A percentile compares a stretch with the other conserved stretches of the same genome.
Evolutionary conservation across 2,329 filamentous ascomycete species (phyloP).

Genomic region (Lasiodiplodia sp.): DNA sequence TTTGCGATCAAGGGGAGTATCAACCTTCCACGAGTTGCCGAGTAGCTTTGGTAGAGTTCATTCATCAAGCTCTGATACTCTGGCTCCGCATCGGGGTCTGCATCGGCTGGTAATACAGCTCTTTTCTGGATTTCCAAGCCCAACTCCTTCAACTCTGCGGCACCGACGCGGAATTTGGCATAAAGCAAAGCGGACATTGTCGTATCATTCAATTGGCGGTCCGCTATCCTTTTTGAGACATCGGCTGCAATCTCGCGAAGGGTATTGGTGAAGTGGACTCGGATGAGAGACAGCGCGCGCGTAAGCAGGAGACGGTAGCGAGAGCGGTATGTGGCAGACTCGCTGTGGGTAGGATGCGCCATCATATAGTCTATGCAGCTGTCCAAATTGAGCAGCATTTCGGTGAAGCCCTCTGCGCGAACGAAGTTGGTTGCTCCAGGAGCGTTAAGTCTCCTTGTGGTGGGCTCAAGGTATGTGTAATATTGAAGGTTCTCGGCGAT

Average conservation of each 20-base stretch:
- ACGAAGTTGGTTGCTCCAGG: constrained; percentile 88
- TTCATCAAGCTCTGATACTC: constrained; percentile 72
- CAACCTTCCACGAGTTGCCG: constrained; percentile 64
- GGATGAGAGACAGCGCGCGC: constrained; percentile 69
- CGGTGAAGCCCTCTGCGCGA: constrained; percentile 81
- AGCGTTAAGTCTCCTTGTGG: constrained; percentile 88
- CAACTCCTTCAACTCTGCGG: constrained; percentile 69
- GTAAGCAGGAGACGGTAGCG: constrained; percentile 84
- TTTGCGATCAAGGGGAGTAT: constrained; percentile 69
- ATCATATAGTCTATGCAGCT: constrained; percentile 94
- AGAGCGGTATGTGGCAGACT: constrained; percentile 85
- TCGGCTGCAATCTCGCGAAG: constrained; percentile 68
- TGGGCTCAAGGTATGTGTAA: constrained; percentile 91
- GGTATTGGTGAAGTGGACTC: constrained; percentile 70
- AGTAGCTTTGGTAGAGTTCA: constrained; percentile 69
- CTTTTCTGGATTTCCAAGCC: constrained; percentile 73
- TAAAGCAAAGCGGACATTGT: constrained; percentile 75
- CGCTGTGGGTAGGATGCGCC: constrained; percentile 81
- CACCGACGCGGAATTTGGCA: constrained; percentile 73
- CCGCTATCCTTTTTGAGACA: constrained; percentile 68
- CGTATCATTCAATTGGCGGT: constrained; percentile 73
- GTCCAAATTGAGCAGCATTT: constrained; percentile 87
- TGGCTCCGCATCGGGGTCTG: constrained; percentile 64
- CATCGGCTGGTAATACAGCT: constrained; percentile 66
- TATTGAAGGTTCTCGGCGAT: constrained; percentile 92